Base-by-base conservation (phyloP, 2,329 filamentous ascomycete genomes). In the Macrophomina tecta region DNA sequence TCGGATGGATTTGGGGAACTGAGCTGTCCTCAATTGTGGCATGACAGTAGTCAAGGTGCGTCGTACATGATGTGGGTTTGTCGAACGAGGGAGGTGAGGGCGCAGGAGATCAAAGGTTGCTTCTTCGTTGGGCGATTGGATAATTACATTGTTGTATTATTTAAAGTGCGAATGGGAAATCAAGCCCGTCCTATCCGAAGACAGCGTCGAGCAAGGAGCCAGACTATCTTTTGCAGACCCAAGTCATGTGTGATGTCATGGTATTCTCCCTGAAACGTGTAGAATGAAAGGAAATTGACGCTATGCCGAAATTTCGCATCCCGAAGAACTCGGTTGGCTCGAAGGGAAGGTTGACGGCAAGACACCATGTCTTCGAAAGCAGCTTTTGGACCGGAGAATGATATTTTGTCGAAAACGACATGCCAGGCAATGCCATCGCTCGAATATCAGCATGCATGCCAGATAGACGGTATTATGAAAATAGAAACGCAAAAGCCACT, bases 361-460 rank as follows among this genome's bases (percentile, higher is more conserved):
- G 23, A 45, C 4, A 5, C 42, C 9, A 5, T 5, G 42, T n/a
- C 5, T 9, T n/a, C 12, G 16, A n/a, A 12, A 14, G 42, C 9
- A n/a, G 11, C 42, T 45, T n/a, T 45, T 45, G 11, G 4, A n/a
- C 16, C 11, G 11, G 16, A 45, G 12, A 45, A 45, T 45, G 42
- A 16, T 14, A 14, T 45, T 45, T 7, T 45, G 9, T 45, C 16
- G 1, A 45, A 45, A 23, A 60, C 3, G 32, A 46, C 11, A 48
- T 55, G 28, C 40, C 56, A 60, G 28, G 23, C 36, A 45, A 60
- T 40, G 56, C 56, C 56, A 16, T 60, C 56, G 56, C 56, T 60
- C 14, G 23, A 18, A 60, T 18, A 60, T 30, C 56, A 34, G 28
- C 30, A n/a, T 32, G 23, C 46, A 48, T 34, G 12, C 56, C 56